phyloP scores from a whole-genome alignment of 495 filamentous ascomycete genomes.

The Aspergillus funiculosus region DNA sequence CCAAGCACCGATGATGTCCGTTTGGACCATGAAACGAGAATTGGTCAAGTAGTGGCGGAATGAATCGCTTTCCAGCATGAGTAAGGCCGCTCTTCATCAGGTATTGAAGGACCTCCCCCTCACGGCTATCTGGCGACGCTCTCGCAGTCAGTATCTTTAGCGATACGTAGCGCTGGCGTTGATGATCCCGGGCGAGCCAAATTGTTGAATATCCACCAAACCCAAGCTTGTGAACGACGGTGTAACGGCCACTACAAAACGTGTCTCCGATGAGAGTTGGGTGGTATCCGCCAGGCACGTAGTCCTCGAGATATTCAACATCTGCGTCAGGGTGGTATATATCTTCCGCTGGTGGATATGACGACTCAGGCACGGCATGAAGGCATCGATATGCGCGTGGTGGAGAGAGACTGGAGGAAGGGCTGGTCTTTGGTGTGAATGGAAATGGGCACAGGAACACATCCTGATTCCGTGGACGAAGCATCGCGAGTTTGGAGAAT shows the following conservation, averaged over 20 bases:
- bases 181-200: slow-evolving; percentile 51
- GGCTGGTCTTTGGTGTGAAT: too few relatives aligned
- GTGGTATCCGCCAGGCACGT: slow-evolving; percentile 65
- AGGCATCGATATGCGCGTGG: too few relatives aligned
- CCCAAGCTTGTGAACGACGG: slow-evolving; percentile 75
- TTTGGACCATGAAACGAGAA: slow-evolving; percentile 28
- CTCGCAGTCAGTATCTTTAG: slow-evolving; percentile 22
- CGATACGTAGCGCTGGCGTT: slow-evolving; percentile 19
- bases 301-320: slow-evolving; percentile 23
- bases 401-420: too few relatives aligned
- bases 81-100: slow-evolving; percentile 13
- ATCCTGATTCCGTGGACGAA: too few relatives aligned
- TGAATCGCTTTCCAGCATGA: slow-evolving; percentile 19
- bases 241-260: slow-evolving; percentile 81
- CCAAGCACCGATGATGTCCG: slow-evolving; percentile 27
- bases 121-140: slow-evolving; percentile 14
- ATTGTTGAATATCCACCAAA: slow-evolving; percentile 88
- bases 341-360: too few relatives aligned
- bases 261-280: slow-evolving; percentile 74
- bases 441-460: too few relatives aligned
- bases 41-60: slow-evolving; percentile 20
- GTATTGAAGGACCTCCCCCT: slow-evolving; percentile 14
- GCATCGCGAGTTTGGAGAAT: too few relatives aligned
- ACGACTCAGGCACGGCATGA: too few relatives aligned
- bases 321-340: slow-evolving; percentile 20